Percentiles rank a stretch among this genome's conserved stretches.
phyloP scores from a whole-genome alignment of 805 yeast genomes.

The Suhomyces canberraensis region DNA sequence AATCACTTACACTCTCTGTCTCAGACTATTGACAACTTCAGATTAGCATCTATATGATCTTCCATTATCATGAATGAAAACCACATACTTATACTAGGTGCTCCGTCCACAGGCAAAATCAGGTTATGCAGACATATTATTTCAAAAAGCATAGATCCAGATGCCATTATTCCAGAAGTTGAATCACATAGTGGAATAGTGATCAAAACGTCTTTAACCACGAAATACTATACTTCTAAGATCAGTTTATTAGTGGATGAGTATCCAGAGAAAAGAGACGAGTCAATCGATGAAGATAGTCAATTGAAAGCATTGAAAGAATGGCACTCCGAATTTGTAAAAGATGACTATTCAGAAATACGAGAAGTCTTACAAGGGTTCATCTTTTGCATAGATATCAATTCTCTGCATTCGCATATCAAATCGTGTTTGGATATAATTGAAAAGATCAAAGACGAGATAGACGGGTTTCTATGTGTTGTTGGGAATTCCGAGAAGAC shows the following conservation, averaged over 20 bases:
- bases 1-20: too few species aligned
- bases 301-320: conserved; percentile 18
- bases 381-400: conserved; percentile 37
- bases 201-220: conserved; percentile 20
- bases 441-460: conserved; percentile 7
- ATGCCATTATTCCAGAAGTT: neutral
- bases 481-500: conserved; percentile 23
- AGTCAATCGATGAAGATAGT: neutral
- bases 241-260: conserved; percentile 37
- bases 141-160: neutral
- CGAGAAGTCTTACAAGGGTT: conserved; percentile 47
- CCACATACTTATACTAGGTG: conserved; percentile 45
- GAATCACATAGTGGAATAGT: conserved; percentile 34
- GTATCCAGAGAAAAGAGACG: conserved; percentile 20
- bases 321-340: conserved; percentile 41
- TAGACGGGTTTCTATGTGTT: conserved; percentile 25
- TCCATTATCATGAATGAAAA: conserved; percentile 27
- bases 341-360: conserved; percentile 38
- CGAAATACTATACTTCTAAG: conserved; percentile 31
- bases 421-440: conserved; percentile 15
- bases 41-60: too few species aligned
- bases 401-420: conserved; percentile 2
- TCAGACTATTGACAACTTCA: too few species aligned
- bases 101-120: conserved; percentile 41
- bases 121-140: conserved; percentile 17